Conservation (phyloP, 495 filamentous ascomycete species). For the Penicillium cosmopolitanum region DNA sequence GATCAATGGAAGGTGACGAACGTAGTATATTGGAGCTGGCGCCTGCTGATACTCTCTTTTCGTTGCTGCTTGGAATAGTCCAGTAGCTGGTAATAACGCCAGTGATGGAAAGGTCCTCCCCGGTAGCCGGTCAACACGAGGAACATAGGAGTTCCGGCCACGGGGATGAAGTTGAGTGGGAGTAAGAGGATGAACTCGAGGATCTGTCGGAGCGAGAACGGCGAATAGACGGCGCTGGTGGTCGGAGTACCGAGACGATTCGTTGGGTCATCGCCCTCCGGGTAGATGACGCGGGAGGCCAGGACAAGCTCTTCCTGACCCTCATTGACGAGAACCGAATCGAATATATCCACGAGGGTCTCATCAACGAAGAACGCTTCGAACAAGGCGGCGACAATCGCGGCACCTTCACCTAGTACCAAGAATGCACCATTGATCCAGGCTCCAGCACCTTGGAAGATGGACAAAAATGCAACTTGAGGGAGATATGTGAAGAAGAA, state of each 20-base stretch:
- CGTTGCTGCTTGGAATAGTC: conserved; percentile 61
- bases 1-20: conserved; percentile 30
- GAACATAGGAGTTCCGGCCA: conserved; percentile 65
- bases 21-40: conserved; percentile 66
- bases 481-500: conserved; percentile 65
- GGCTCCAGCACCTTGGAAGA: conserved; percentile 62
- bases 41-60: conserved; percentile 53
- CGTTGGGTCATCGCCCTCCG: conserved; percentile 54
- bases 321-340: conserved; percentile 63
- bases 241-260: conserved; percentile 62
- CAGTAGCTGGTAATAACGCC: conserved; percentile 65
- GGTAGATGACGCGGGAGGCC: conserved; percentile 56
- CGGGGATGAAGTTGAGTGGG: conserved; percentile 67
- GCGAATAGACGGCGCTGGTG: conserved; percentile 60
- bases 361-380: conserved; percentile 72
- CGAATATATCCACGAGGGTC: conserved; percentile 70
- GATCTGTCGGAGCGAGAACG: conserved; percentile 76
- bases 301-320: conserved; percentile 60
- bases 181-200: conserved; percentile 73
- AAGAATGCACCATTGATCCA: conserved; percentile 67
- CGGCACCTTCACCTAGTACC: conserved; percentile 67
- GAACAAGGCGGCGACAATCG: conserved; percentile 63
- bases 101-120: conserved; percentile 68
- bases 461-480: conserved; percentile 64
- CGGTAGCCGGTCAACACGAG: conserved; percentile 65